These are phyloP conservation scores for Apiospora rasikravindrae DNA, from an alignment of 2,329 filamentous ascomycete species.

Conservation along the genomic window DNA sequence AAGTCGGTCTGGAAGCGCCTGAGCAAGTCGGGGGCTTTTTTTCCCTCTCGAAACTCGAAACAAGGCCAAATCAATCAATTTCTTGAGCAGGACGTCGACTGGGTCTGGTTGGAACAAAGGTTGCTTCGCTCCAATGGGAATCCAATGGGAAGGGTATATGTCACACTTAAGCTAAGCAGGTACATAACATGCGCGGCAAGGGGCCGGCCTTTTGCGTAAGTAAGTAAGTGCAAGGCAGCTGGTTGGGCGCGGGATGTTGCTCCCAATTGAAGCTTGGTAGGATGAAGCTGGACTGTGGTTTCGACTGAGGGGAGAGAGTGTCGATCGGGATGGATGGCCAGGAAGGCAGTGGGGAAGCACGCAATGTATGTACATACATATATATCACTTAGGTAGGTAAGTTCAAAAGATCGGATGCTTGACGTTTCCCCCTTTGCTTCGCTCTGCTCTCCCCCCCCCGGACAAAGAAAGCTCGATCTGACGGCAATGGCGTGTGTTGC, in stretches of 20 bases:
- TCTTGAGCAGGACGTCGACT: not conserved
- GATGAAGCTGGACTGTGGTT: not conserved
- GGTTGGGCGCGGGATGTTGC: not conserved
- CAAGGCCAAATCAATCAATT: slow-evolving; percentile 3
- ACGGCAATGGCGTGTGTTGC: not conserved
- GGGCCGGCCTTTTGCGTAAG: not conserved
- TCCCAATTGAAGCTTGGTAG: not conserved
- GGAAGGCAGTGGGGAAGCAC: not conserved
- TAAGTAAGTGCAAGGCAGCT: not conserved
- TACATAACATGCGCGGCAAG: not conserved
- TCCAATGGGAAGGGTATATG: not conserved
- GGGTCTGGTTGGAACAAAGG: not conserved
- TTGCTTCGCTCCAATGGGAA: not conserved
- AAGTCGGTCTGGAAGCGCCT: slow-evolving; percentile 18
- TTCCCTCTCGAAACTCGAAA: not conserved
- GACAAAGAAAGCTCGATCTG: not conserved
- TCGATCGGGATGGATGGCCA: not conserved
- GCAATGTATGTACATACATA: not conserved
- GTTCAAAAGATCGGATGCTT: not conserved
- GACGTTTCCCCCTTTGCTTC: not conserved
- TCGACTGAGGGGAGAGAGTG: not conserved
- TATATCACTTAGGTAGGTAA: too few species aligned
- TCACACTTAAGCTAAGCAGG: slow-evolving; percentile 4
- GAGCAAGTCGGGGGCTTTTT: slow-evolving; percentile 9
- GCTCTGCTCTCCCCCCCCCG: not conserved